Evolutionary conservation across 139 green algal genomes (phyloP).

Genomic region (Coccomyxa sp.): DNA sequence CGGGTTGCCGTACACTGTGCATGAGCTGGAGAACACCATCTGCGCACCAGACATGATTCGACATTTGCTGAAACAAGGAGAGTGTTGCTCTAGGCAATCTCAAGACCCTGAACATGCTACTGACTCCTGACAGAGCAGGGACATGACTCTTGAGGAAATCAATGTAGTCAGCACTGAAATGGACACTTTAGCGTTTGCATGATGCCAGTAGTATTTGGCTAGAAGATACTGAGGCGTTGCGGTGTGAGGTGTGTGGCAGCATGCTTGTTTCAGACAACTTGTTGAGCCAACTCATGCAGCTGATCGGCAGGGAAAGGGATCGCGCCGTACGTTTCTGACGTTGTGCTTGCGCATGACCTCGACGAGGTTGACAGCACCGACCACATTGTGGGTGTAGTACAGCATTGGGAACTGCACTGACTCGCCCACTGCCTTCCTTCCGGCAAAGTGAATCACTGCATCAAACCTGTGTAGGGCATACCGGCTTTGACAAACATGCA

Average conservation of each 20-base stretch:
- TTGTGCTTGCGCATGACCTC: conserved; percentile 70
- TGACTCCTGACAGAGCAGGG: too few relatives aligned
- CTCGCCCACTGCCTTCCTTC: conserved; percentile 92
- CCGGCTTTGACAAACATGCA: not conserved
- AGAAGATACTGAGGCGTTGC: too few relatives aligned
- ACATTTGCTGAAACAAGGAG: not conserved
- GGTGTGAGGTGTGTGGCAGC: too few relatives aligned
- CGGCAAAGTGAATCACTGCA: conserved; percentile 93
- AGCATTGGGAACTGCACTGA: conserved; percentile 80
- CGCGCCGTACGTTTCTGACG: conserved; percentile 43
- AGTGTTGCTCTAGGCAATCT: too few relatives aligned
- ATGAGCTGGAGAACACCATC: conserved; percentile 90
- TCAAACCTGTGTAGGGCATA: conserved; percentile 54
- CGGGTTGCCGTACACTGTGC: conserved; percentile 96
- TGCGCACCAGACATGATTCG: conserved; percentile 30
- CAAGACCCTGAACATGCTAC: too few relatives aligned
- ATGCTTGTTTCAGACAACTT: too few relatives aligned
- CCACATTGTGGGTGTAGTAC: conserved; percentile 99
- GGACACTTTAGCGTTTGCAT: too few relatives aligned
- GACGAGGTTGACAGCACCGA: conserved; percentile 78
- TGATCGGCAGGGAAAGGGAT: too few relatives aligned
- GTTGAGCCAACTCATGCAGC: too few relatives aligned
- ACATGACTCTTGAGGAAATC: too few relatives aligned
- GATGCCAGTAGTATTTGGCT: too few relatives aligned
- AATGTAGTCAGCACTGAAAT: too few relatives aligned